A percentile compares a stretch with the other conserved stretches of the same genome.
phyloP scores from a whole-genome alignment of 495 filamentous ascomycete genomes.

The Bombardia bombarda region DNA sequence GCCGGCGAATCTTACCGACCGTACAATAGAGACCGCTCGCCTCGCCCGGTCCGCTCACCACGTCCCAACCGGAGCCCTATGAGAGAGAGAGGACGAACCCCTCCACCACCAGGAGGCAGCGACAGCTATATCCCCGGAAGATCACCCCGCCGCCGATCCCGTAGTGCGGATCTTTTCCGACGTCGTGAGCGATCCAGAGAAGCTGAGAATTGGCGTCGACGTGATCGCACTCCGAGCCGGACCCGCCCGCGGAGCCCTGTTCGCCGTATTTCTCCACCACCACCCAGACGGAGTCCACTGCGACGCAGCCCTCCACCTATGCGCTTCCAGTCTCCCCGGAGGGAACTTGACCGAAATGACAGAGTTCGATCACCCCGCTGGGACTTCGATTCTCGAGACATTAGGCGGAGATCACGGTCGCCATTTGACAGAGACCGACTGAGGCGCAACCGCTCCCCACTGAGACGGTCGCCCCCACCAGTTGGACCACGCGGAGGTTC shows the following conservation, averaged over 20 bases:
- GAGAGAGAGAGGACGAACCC: slow-evolving; percentile 22
- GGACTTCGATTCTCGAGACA: slow-evolving; percentile 18
- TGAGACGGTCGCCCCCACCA: slow-evolving; percentile 29
- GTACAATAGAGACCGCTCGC: slow-evolving; percentile 38
- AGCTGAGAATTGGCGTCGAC: slow-evolving; percentile 20
- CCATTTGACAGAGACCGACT: slow-evolving; percentile 36
- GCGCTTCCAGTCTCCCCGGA: slow-evolving; percentile 34
- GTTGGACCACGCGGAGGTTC: slow-evolving; percentile 22
- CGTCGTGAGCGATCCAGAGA: slow-evolving; percentile 32
- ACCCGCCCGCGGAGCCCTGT: slow-evolving; percentile 31
- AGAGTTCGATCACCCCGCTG: slow-evolving; percentile 20
- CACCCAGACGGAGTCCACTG: slow-evolving; percentile 19
- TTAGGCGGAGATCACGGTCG: slow-evolving; percentile 35
- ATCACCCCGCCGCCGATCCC: slow-evolving; percentile 26
- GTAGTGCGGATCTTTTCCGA: slow-evolving; percentile 24
- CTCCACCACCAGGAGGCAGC: slow-evolving; percentile 22
- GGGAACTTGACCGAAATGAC: slow-evolving; percentile 24
- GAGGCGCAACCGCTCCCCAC: slow-evolving; percentile 29
- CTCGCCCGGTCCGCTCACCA: slow-evolving; percentile 14
- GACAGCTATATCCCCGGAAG: slow-evolving; percentile 30
- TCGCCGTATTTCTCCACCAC: slow-evolving; percentile 28
- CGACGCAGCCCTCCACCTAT: slow-evolving; percentile 19
- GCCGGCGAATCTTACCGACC: slow-evolving; percentile 51
- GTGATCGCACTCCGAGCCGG: slow-evolving; percentile 34
- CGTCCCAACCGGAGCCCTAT: slow-evolving; percentile 26